Percentiles rank a stretch among this genome's conserved stretches.
These are phyloP conservation scores for Clarireedia hainanense DNA, from an alignment of 2,329 filamentous ascomycete species.

Conservation along the genomic window DNA sequence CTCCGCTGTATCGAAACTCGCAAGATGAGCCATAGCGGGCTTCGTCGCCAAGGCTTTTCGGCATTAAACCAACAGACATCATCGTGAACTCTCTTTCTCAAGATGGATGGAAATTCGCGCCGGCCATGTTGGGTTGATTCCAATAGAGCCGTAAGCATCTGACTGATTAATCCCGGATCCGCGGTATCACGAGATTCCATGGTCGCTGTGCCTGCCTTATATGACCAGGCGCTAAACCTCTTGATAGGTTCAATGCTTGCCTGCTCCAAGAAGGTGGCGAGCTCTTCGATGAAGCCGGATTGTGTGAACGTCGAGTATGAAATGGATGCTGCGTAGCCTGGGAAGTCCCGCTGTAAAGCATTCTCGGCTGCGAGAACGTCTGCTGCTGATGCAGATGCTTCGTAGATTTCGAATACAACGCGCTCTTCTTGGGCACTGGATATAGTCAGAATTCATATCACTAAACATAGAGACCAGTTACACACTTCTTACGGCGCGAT, in stretches of 20 bases:
- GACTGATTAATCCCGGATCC: slow-evolving; percentile 48
- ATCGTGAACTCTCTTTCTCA: slow-evolving; percentile 54
- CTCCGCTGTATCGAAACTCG: slow-evolving; percentile 49
- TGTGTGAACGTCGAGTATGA: slow-evolving; percentile 33
- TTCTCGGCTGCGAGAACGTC: slow-evolving; percentile 43
- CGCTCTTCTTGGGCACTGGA: slow-evolving; percentile 10
- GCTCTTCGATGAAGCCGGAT: slow-evolving; percentile 36
- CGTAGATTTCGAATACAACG: slow-evolving; percentile 52
- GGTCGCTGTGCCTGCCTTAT: slow-evolving; percentile 42
- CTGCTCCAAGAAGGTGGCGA: slow-evolving; percentile 48
- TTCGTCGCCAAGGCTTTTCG: slow-evolving; percentile 51
- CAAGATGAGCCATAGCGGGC: slow-evolving; percentile 52
- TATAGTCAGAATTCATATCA: background rate
- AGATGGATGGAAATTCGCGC: slow-evolving; percentile 26
- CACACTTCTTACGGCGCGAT: slow-evolving; percentile 17
- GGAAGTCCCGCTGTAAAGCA: slow-evolving; percentile 52
- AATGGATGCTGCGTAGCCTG: slow-evolving; percentile 43
- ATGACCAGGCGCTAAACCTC: slow-evolving; percentile 41
- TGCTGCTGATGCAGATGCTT: slow-evolving; percentile 46
- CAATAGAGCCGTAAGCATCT: slow-evolving; percentile 53
- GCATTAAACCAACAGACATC: slow-evolving; percentile 45
- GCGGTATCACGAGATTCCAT: slow-evolving; percentile 50
- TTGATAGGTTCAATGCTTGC: slow-evolving; percentile 46
- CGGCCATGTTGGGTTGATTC: slow-evolving; percentile 40
- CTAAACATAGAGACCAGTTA: slow-evolving; percentile 8